phyloP scores from a whole-genome alignment of 129 eudicot genomes.

The Calendula officinalis region DNA sequence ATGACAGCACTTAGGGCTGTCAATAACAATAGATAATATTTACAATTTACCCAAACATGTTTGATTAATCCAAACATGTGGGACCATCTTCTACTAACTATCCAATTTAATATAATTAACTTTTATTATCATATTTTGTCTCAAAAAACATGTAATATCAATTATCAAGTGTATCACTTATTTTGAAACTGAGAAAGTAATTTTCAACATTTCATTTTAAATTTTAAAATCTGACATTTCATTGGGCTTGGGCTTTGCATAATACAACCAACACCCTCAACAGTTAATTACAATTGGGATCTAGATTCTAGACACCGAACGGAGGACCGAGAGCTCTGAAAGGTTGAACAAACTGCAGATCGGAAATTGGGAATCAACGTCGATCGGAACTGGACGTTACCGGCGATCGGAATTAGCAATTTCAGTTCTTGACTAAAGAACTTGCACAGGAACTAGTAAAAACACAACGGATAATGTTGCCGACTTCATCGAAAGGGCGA shows the following conservation, averaged over 20 bases:
- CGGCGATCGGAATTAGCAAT: conserved; percentile 12
- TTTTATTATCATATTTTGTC: too few relatives aligned
- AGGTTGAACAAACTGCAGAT: conserved; percentile 2
- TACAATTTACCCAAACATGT: too few relatives aligned
- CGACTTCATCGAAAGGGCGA: conserved; percentile 70
- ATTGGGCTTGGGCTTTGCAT: conserved; percentile 13
- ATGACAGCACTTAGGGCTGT: too few relatives aligned
- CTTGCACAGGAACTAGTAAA: neutral
- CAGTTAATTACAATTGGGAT: neutral
- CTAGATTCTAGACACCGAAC: neutral
- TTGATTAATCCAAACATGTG: too few relatives aligned
- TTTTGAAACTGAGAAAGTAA: too few relatives aligned
- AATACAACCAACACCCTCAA: neutral
- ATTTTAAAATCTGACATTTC: too few relatives aligned
- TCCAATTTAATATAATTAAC: too few relatives aligned
- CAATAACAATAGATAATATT: too few relatives aligned
- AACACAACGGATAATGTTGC: conserved; percentile 57
- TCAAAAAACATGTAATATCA: too few relatives aligned
- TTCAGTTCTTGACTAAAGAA: conserved; percentile 18
- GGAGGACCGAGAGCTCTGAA: neutral
- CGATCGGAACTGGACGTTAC: conserved; percentile 16
- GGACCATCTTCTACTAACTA: too few relatives aligned
- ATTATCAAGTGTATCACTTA: too few relatives aligned
- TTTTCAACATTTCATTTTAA: too few relatives aligned
- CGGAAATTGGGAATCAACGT: neutral